These are phyloP conservation scores for Russula abietina DNA, from an alignment of 768 basidiomycete species.

Conservation along the genomic window DNA sequence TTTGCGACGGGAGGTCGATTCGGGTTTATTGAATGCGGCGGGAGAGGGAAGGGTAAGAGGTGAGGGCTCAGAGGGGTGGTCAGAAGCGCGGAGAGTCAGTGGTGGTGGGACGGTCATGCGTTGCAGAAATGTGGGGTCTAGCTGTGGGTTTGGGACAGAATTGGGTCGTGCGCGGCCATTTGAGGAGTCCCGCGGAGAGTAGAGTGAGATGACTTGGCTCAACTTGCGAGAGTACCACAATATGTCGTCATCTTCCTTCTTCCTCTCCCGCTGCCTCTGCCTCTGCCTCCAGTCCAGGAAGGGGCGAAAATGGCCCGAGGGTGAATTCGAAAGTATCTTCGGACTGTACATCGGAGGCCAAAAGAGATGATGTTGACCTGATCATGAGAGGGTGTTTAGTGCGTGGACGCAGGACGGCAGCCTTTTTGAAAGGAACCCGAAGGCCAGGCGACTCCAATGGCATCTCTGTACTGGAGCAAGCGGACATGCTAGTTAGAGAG, in stretches of 20 bases:
- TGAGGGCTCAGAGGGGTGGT: slow-evolving; percentile 17
- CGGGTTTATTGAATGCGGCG: not conserved
- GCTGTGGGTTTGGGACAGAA: slow-evolving; percentile 33
- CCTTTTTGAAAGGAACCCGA: slow-evolving; percentile 12
- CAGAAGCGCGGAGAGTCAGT: slow-evolving; percentile 28
- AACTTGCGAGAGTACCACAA: slow-evolving; percentile 57
- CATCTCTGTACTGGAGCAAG: slow-evolving; percentile 22
- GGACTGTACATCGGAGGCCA: slow-evolving; percentile 12
- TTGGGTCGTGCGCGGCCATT: slow-evolving; percentile 33
- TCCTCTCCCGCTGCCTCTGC: slow-evolving; percentile 26
- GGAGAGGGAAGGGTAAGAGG: not conserved
- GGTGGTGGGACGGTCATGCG: slow-evolving; percentile 24
- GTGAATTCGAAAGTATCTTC: slow-evolving; percentile 20
- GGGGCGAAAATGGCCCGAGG: slow-evolving; percentile 11
- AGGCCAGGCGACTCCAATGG: slow-evolving; percentile 32
- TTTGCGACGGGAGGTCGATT: not conserved
- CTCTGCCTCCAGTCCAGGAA: slow-evolving; percentile 22
- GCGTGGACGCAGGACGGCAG: slow-evolving; percentile 33
- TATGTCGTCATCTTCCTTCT: slow-evolving; percentile 42
- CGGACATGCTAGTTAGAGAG: slow-evolving; percentile 28
- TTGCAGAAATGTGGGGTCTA: slow-evolving; percentile 34
- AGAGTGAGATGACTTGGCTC: slow-evolving; percentile 45
- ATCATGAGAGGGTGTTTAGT: slow-evolving; percentile 46
- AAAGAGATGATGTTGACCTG: slow-evolving; percentile 36
- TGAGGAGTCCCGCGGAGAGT: slow-evolving; percentile 27